Evolutionary conservation across 192 early-diverging fungal species (phyloP).

Genomic region (Jimgerdemannia flammicorona): DNA sequence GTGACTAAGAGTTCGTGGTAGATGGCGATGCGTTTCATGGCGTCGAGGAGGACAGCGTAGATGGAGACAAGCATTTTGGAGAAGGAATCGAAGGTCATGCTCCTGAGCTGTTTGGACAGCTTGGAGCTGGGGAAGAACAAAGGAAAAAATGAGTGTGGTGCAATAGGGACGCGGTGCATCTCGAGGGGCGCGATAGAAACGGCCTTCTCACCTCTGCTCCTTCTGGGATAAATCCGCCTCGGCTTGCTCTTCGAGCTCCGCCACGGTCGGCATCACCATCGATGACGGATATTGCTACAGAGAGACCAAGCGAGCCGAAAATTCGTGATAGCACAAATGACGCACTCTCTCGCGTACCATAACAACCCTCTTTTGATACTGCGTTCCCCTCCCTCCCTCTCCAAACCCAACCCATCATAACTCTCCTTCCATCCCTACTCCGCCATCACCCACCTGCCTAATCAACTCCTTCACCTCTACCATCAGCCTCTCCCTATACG

Average conservation of each 20-base stretch:
- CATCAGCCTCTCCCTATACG: conserved; percentile 74
- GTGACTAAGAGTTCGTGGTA: conserved; percentile 67
- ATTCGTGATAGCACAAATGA: neutral
- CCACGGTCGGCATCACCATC: conserved; percentile 1
- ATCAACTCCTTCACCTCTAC: conserved; percentile 72
- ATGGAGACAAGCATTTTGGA: conserved; percentile 73
- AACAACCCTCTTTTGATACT: neutral
- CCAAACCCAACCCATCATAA: conserved; percentile 66
- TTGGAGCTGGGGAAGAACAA: conserved; percentile 30
- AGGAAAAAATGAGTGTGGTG: too few relatives aligned
- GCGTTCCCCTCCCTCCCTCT: conserved; percentile 60
- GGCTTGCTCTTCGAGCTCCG: conserved; percentile 2
- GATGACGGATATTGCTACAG: conserved; percentile 38
- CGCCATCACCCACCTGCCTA: conserved; percentile 71
- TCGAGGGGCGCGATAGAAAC: neutral
- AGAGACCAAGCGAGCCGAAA: neutral
- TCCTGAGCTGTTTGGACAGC: conserved; percentile 63
- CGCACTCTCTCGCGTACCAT: too few relatives aligned
- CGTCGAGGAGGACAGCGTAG: conserved; percentile 69
- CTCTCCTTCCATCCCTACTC: conserved; percentile 64
- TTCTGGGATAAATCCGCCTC: neutral
- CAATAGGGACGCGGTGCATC: too few relatives aligned
- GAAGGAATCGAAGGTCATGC: conserved; percentile 85
- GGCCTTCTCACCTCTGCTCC: neutral
- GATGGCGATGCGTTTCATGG: conserved; percentile 66